phyloP scores from a whole-genome alignment of 176 grass and related monocot species.

The Oryza meyeriana region DNA sequence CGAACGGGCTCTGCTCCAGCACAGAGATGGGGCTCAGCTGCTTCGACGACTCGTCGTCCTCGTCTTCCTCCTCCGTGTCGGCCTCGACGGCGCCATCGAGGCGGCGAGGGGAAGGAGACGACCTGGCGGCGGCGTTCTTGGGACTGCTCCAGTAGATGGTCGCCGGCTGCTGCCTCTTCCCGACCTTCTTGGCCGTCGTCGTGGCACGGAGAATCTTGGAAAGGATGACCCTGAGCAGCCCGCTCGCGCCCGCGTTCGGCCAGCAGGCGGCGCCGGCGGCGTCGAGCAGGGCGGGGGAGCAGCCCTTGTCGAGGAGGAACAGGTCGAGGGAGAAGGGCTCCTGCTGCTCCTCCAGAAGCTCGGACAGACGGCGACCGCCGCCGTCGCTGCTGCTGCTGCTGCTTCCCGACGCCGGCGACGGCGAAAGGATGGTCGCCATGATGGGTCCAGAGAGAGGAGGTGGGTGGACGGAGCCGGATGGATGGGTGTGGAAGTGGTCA shows the following conservation, averaged over 20 bases:
- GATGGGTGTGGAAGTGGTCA: neutral
- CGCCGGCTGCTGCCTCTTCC: neutral
- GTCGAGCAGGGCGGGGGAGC: constrained; percentile 11
- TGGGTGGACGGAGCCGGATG: neutral
- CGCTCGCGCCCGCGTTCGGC: neutral
- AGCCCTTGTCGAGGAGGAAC: constrained; percentile 54
- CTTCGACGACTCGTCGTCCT: constrained; percentile 6
- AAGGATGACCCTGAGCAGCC: constrained; percentile 12
- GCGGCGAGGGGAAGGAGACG: too few species aligned
- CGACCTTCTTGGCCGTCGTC: neutral
- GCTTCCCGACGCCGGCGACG: neutral
- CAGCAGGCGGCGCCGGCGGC: constrained; percentile 12
- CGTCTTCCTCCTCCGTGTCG: neutral
- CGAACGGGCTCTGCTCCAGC: constrained; percentile 24
- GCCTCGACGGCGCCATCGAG: neutral
- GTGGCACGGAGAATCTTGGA: constrained; percentile 15
- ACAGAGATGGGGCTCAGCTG: constrained; percentile 53
- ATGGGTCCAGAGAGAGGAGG: neutral
- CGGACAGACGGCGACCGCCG: constrained; percentile 18
- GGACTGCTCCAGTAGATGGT: neutral
- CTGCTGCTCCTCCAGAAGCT: constrained; percentile 44
- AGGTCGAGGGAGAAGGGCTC: constrained; percentile 51
- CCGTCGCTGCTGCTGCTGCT: neutral
- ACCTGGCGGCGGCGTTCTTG: too few species aligned
- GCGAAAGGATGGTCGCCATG: neutral